Evolutionary conservation across 805 yeast genomes (phyloP).

Genomic region (Wickerhamiella spandovensis): DNA sequence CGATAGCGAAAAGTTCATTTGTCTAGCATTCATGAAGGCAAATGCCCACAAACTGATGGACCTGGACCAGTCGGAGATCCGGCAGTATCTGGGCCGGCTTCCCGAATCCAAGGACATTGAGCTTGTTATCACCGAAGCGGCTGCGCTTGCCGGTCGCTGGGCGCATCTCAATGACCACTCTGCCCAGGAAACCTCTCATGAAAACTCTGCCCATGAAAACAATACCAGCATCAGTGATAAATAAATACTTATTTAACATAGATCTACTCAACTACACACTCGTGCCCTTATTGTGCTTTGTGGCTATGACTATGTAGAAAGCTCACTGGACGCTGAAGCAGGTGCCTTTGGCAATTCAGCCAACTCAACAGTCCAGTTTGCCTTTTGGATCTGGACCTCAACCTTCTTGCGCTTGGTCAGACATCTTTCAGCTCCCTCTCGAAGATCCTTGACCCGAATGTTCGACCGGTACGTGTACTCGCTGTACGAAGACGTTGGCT

Average conservation of each 20-base stretch:
- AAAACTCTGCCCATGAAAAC: not conserved
- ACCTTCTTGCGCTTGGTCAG: not conserved
- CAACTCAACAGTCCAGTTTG: not conserved
- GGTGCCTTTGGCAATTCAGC: not conserved
- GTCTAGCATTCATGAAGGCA: constrained; percentile 67
- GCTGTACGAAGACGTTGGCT: not conserved
- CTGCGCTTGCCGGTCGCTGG: constrained; percentile 1
- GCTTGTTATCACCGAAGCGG: constrained; percentile 12
- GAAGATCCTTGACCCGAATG: not conserved
- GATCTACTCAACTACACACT: too few relatives aligned
- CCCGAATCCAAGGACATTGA: constrained; percentile 13
- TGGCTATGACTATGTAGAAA: too few relatives aligned
- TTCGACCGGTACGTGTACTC: not conserved
- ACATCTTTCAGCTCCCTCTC: not conserved
- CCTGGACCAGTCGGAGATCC: constrained; percentile 79
- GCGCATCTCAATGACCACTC: not conserved
- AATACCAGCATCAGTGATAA: not conserved
- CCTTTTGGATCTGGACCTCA: not conserved
- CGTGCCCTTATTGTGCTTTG: too few relatives aligned
- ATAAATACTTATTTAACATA: not conserved
- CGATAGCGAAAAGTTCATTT: constrained; percentile 48
- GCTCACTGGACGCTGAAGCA: too few relatives aligned
- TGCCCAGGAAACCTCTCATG: not conserved
- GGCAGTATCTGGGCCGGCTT: constrained; percentile 43
- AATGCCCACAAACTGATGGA: constrained; percentile 68